These are phyloP conservation scores for Pisolithus tinctorius DNA, from an alignment of 768 basidiomycete genomes.

Conservation along the genomic window DNA sequence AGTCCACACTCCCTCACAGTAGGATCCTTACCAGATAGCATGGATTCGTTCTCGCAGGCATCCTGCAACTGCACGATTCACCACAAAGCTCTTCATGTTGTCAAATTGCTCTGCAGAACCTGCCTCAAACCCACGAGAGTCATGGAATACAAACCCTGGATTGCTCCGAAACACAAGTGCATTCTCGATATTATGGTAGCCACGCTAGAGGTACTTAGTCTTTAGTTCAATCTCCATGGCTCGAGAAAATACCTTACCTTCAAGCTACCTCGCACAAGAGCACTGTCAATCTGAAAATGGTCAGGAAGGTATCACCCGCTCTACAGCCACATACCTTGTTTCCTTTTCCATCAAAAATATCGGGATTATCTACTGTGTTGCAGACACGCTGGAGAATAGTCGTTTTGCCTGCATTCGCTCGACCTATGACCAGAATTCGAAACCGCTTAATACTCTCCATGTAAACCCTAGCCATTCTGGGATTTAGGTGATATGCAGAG, in stretches of 20 bases:
- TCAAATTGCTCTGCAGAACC: constrained; percentile 25
- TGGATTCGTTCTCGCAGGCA: constrained; percentile 26
- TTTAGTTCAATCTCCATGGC: neutral
- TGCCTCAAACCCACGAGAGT: constrained; percentile 36
- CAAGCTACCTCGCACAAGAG: neutral
- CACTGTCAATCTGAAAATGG: neutral
- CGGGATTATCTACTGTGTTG: constrained; percentile 27
- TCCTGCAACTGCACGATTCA: constrained; percentile 11
- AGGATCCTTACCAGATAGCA: constrained; percentile 30
- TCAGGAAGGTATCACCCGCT: neutral
- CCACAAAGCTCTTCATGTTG: constrained; percentile 27
- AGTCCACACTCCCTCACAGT: neutral
- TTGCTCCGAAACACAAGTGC: constrained; percentile 27
- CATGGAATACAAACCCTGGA: constrained; percentile 33
- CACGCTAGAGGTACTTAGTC: constrained; percentile 6
- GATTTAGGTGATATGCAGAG: no score
- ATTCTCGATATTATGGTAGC: constrained; percentile 27
- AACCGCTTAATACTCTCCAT: constrained; percentile 16
- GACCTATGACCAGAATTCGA: constrained; percentile 35
- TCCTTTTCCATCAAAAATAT: constrained; percentile 17
- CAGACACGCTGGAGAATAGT: constrained; percentile 34
- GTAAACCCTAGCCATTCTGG: no score
- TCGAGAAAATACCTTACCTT: neutral
- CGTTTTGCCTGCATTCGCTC: constrained; percentile 36
- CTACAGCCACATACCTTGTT: constrained; percentile 8